Evolutionary conservation across 2,329 filamentous ascomycete genomes (phyloP), one percentile per base, ranked within the genome.

Genomic region (Pseudopyrenochaeta lycopersici): DNA sequence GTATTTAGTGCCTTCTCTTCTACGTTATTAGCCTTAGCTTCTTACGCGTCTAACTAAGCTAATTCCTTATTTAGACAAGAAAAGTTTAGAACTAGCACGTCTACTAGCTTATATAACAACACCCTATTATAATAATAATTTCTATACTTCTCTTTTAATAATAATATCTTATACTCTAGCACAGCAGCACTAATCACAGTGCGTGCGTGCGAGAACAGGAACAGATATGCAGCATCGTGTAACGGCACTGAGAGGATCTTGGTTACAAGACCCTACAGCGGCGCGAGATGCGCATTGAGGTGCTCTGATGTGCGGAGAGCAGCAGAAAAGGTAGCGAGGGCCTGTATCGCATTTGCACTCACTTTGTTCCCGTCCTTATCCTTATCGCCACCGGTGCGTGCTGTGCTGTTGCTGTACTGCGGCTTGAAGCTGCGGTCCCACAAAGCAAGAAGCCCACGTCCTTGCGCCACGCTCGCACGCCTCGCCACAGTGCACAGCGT

Each of bases 401-500:
- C n/a, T n/a, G n/a, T n/a, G n/a, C n/a, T n/a, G 3, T 11, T 23
- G 17, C 30, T 56, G 52, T 76, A 63, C 45, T 68, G 42, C 49
- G 60, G 48, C 52, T 79, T 80, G 60, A 91, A 87, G 15, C 88
- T 89, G 49, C 88, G 82, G 70, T 93, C 90, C 90, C 90, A 95
- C 27, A 95, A 85, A 5, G 83, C 82, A 7, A 94, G 80, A 53
- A 95, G 77, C 3, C 91, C 91, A 50, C 90, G 80, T 9, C 91
- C 91, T 75, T 95, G 91, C 1, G 89, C 86, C 42, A 90, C 82
- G 60, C 88, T 91, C 0, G 91, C 90, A 15, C 91, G 84, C 0
- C 90, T 82, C 11, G 88, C 90, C 12, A 95, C 91, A n/a, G 89
- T 87, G 76, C 91, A 95, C 38, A 90, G 83, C 7, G 90, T 88